Base-by-base conservation (phyloP, 2,329 filamentous ascomycete genomes). In the Metarhizium album region DNA sequence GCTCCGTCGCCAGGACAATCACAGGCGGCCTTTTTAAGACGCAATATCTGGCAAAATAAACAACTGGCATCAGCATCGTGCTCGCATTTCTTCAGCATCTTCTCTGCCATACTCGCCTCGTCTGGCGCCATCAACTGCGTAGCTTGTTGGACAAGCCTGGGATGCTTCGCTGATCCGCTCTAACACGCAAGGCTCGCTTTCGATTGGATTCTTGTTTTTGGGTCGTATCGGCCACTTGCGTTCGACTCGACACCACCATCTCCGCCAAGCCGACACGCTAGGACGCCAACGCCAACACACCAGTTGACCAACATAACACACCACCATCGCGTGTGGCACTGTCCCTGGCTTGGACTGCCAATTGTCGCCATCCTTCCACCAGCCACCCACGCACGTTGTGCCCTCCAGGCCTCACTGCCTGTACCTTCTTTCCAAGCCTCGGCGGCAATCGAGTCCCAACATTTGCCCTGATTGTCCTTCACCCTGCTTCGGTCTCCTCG, bases 1-100 rank as follows among this genome's bases (percentile, higher is more conserved):
- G 7, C n/a, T 42, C 40, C 42, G 48, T 50, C 48, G 35, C 48
- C 48, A 33, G 48, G 48, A 46, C 48, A 50, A 50, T 50, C 46
- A n/a, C 14, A 18, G 14, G 46, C 46, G 33, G 50, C 31, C 31
- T 31, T 38, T 20, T 14, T 16, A 22, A 40, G 37, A 22, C 9
- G 22, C 49, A 14, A 35, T 18, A 29, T 48, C 46, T 24, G 35
- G n/a, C n/a, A 43, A 42, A n/a, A 45, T 51, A 51, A 51, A 42
- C 48, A 50, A 42, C 23, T 23, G 33, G 5, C 24, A 14, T 20
- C 31, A 46, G 14, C 31, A 45, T n/a, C 42, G 40, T 14, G 20
- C 37, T 20, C 3, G n/a, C 4, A 13, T 16, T 27, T 38, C 42
- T n/a, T 9, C 8, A 3, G 9, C 16, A 23, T 50, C 22, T 24